Evolutionary conservation across 139 green algal genomes (phyloP), one percentile per base, ranked within the genome.

Genomic region (Astrephomene gubernaculifera): DNA sequence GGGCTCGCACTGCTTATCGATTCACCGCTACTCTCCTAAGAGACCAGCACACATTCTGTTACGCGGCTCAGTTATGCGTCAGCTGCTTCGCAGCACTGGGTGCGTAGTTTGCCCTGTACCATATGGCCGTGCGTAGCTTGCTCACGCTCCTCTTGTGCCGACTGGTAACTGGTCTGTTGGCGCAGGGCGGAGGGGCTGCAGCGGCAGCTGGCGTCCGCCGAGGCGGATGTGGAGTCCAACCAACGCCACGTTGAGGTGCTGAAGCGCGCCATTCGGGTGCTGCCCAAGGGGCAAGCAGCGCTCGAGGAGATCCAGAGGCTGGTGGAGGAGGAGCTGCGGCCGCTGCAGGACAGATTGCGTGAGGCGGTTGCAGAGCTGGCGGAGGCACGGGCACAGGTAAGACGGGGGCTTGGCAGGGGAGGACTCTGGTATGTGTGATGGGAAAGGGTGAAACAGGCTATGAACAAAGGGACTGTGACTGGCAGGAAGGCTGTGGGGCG

Each of bases 201-300:
- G 60, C 27, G 35, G 21, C 76, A 29, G 22, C 60, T 83, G 25
- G 60, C 22, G 39, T 39, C 39, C 12, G 29, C 60, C 7, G 39
- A 61, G 76, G 39, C 64, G 5, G 76, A 61, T 1, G 22, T 31
- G 3, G 39, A 61, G 61, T 36, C 39, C 33, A 74, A 27, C 31
- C 39, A 65, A 43, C 78, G 78, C 21, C 45, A 84, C 63, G 31
- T 65, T 21, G 78, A 49, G 31, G 41, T 71, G 63, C 78, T 84
- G 27, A 83, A 83, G 57, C 76, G 76, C 54, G 38, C 74, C 54
- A 71, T 82, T 7, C 74, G 72, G 44, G 36, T 27, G 2, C 74
- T 82, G 53, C 38, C 74, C 19, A 41, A 52, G 27, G 74, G 74
- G 0, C 45, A 69, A 1, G 25, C 12, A 31, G 24, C 63, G n/a